Evolutionary conservation across 306 rosid genomes (phyloP).

Genomic region (cucumber (Cucumis sativus)): Cucumber_9930_V3 NC_026661.2:11612501-11613000

Average conservation of each 20-base stretch:
- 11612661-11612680: constrained; percentile 79
- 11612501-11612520: constrained; percentile 49
- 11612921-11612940: not conserved
- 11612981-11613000: constrained; percentile 65
- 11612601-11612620: not conserved
- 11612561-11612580: constrained; percentile 1
- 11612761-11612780: not conserved
- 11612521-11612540: constrained; percentile 72
- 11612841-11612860: constrained; percentile 83
- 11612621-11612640: constrained; percentile 42
- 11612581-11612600: not conserved
- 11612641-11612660: constrained; percentile 83
- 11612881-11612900: constrained; percentile 88
- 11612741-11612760: constrained; percentile 24
- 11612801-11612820: constrained; percentile 26
- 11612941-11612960: not conserved
- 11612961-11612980: not conserved
- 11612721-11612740: constrained; percentile 88
- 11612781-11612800: not conserved
- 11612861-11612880: constrained; percentile 87
- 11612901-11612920: constrained; percentile 24
- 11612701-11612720: constrained; percentile 75
- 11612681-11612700: constrained; percentile 77
- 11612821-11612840: constrained; percentile 89
- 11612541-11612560: constrained; percentile 58